A percentile compares a stretch with the other conserved stretches of the same genome.
These are phyloP conservation scores for Terana coerulea DNA, from an alignment of 768 basidiomycete genomes.

Conservation along the genomic window DNA sequence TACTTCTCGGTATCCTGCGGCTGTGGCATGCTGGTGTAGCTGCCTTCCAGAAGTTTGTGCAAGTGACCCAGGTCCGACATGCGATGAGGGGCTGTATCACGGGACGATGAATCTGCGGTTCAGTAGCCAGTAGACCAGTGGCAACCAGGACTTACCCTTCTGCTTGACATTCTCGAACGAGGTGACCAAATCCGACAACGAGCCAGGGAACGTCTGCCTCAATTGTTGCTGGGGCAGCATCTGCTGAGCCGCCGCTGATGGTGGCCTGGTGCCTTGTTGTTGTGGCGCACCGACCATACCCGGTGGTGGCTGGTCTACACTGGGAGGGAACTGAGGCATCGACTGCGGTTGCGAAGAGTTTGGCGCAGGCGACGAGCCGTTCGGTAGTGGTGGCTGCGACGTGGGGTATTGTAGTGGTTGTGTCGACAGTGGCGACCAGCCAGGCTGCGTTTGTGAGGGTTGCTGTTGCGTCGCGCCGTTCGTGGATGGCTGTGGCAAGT, in stretches of 20 bases:
- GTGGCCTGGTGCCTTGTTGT: conserved; percentile 39
- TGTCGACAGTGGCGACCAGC: conserved; percentile 31
- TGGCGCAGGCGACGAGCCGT: conserved; percentile 28
- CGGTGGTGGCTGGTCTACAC: conserved; percentile 34
- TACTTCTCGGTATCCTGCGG: conserved; percentile 96
- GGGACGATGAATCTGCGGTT: not conserved
- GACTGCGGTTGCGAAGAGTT: conserved; percentile 24
- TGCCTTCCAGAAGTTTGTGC: conserved; percentile 91
- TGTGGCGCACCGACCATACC: conserved; percentile 19
- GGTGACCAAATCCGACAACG: conserved; percentile 86
- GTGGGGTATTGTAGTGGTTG: conserved; percentile 7
- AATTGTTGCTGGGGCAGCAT: conserved; percentile 33
- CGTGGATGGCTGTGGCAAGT: conserved; percentile 9
- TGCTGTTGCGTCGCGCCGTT: conserved; percentile 42
- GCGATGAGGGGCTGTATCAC: conserved; percentile 58
- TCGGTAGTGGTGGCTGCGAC: conserved; percentile 3
- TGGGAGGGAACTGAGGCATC: conserved; percentile 60
- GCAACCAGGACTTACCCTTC: conserved; percentile 57
- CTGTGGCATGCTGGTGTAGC: conserved; percentile 83
- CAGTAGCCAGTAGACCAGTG: not conserved
- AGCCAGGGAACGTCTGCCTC: conserved; percentile 64
- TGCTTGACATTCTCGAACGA: conserved; percentile 97
- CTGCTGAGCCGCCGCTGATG: conserved; percentile 48
- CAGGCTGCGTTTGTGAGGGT: conserved; percentile 39
- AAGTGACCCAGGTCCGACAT: conserved; percentile 87